Evolutionary conservation across 192 early-diverging fungal species (phyloP).

Genomic region (Coemansia sp.): DNA sequence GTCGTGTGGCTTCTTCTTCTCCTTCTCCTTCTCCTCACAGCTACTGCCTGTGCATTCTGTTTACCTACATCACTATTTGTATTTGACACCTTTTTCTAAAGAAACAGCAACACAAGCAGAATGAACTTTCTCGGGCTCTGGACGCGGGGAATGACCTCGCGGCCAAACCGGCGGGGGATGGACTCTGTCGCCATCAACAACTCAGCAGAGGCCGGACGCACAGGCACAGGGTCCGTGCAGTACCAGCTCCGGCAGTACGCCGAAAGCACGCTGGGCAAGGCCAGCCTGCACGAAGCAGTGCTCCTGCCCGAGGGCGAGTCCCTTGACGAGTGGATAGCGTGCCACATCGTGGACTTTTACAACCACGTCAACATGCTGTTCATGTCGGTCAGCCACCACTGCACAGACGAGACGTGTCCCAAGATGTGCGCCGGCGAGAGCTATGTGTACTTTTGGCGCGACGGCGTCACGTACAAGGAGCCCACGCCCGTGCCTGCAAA

Average conservation of each 20-base stretch:
- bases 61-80: background rate
- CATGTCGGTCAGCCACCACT: constrained; percentile 80
- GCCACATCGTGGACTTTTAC: constrained; percentile 93
- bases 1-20: background rate
- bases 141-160: constrained; percentile 52
- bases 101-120: background rate
- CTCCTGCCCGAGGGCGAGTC: constrained; percentile 86
- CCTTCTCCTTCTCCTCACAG: background rate
- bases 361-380: constrained; percentile 97
- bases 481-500: constrained; percentile 86
- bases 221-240: constrained; percentile 40
- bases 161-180: constrained; percentile 43
- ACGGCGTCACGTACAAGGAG: constrained; percentile 80
- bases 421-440: constrained; percentile 87
- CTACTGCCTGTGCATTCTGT: background rate
- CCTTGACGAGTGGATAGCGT: constrained; percentile 90
- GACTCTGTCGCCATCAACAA: constrained; percentile 54
- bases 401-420: constrained; percentile 85
- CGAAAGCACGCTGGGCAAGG: constrained; percentile 74
- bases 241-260: constrained; percentile 60
- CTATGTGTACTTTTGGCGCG: constrained; percentile 89
- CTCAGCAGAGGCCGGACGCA: constrained; percentile 13
- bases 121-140: constrained; percentile 56
- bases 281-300: constrained; percentile 76
- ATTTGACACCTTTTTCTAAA: background rate